A percentile compares a stretch with the other conserved stretches of the same genome.
Evolutionary conservation across 1,284 basidiomycete genomes (phyloP).

Genomic region (Melampsora americana): DNA sequence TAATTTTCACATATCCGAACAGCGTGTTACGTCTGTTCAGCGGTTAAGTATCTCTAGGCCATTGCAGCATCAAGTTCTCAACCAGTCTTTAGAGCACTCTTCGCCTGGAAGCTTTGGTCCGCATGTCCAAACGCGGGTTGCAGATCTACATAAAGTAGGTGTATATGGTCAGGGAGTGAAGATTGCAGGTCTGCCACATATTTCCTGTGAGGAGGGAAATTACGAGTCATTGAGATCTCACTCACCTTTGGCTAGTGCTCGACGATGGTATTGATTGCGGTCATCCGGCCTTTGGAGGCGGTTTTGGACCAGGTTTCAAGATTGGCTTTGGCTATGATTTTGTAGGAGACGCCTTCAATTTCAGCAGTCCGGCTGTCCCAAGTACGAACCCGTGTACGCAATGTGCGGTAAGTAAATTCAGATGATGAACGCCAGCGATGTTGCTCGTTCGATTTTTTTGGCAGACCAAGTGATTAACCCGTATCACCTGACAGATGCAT

Average conservation of each 20-base stretch:
- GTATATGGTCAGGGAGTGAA: constrained; percentile 20
- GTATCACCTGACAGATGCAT: neutral
- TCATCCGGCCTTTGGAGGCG: constrained; percentile 65
- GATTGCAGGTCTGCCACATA: neutral
- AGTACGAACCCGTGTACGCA: constrained; percentile 16
- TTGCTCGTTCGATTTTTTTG: neutral
- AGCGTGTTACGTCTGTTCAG: constrained; percentile 27
- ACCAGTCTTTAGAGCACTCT: neutral
- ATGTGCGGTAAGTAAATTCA: neutral
- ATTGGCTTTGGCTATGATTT: constrained; percentile 63
- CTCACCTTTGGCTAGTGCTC: neutral
- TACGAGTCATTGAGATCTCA: neutral
- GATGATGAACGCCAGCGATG: no score
- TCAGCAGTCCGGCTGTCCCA: neutral
- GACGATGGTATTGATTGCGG: constrained; percentile 60
- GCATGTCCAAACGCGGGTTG: constrained; percentile 61
- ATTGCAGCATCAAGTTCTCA: neutral
- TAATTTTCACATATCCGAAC: constrained; percentile 1
- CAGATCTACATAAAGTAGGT: constrained; percentile 53
- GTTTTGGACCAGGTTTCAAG: constrained; percentile 64
- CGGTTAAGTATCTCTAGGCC: neutral
- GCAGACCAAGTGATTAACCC: neutral
- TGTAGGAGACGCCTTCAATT: constrained; percentile 49
- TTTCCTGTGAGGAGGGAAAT: no score
- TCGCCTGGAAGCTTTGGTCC: constrained; percentile 58